Evolutionary conservation across 2,329 filamentous ascomycete species (phyloP), one percentile per base, ranked within the genome.

Genomic region (Colletotrichum melonis): DNA sequence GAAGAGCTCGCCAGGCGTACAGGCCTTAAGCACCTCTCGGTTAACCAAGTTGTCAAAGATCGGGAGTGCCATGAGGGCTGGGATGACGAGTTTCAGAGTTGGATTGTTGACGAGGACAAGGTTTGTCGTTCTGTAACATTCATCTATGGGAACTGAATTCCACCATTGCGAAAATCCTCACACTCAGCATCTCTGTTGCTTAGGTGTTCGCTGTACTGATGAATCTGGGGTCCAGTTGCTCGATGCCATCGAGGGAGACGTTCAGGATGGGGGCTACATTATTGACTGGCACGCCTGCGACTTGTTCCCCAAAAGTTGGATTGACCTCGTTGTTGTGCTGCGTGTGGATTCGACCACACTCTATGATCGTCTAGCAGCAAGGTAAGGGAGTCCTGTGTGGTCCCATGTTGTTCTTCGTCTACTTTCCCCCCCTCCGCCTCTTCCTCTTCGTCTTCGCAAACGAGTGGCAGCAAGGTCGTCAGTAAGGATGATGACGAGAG

Each of bases 251-350:
- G 97, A 98, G 84, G 90, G 94, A 69, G 92, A 97, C 74, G 89
- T 94, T 52, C 89, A 92, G 75, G 84, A 89, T 24, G 96, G 96
- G 70, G 97, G 97, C 24, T 94, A 91, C 82, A 91, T 99, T 77
- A 93, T 99, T 79, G 97, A 99, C 85, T 99, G 97, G 96, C 97
- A 99, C 84, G 96, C 95, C 2, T 98, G 96, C 85, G 97, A 98
- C 79, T 85, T 98, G 26, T 98, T 98, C 80, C 97, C 97, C 2
- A 92, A 93, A 81, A 93, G 93, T 79, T 97, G 95, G 94, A 93
- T 99, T 80, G 97, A 99, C 81, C 89, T 99, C 2, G 95, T 99
- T 1, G 93, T 98, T 5, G 97, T 99, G 68, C 83, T 99, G 75
- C 89, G 97, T 58, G 94, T 94, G 69, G 92, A 97, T 77, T 95